Evolutionary conservation across 2,329 filamentous ascomycete genomes (phyloP).

Genomic region (Cordyceps militaris): DNA sequence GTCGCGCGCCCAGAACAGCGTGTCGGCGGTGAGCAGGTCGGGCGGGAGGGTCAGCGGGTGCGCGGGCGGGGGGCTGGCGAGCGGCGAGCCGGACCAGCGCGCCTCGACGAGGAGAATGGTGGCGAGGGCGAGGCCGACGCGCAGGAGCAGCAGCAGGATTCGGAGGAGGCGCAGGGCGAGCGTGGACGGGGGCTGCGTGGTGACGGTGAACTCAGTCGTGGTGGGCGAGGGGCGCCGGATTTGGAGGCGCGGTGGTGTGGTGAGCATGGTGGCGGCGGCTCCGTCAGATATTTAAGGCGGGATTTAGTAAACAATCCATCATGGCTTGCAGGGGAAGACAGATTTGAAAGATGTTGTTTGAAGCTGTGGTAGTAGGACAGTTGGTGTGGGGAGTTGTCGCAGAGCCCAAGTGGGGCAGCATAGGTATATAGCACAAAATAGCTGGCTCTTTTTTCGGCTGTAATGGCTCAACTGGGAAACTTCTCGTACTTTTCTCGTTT

Average conservation of each 20-base stretch:
- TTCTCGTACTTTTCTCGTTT: constrained; percentile 44
- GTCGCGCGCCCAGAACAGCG: constrained; percentile 22
- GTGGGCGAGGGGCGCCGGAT: constrained; percentile 70
- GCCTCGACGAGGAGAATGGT: constrained; percentile 44
- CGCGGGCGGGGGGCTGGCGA: constrained; percentile 18
- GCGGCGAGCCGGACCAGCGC: constrained; percentile 34
- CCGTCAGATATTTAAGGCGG: background rate
- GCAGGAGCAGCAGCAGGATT: constrained; percentile 35
- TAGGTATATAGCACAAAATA: constrained; percentile 21
- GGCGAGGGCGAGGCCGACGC: constrained; percentile 35
- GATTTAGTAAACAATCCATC: background rate
- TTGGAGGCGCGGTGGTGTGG: constrained; percentile 51
- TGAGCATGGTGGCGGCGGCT: constrained; percentile 47
- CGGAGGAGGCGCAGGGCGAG: constrained; percentile 41
- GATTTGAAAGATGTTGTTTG: background rate
- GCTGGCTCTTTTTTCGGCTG: constrained; percentile 35
- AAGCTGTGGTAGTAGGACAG: no score
- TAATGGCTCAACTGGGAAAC: constrained; percentile 58
- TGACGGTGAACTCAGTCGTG: constrained; percentile 88
- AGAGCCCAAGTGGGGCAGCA: rapidly evolving
- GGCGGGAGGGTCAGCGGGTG: constrained; percentile 15
- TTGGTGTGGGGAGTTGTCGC: no score
- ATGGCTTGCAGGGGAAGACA: background rate
- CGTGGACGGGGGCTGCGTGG: constrained; percentile 59
- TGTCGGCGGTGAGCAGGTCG: constrained; percentile 17